Evolutionary conservation across 805 yeast genomes (phyloP).

Genomic region (Novakomyces olei): DNA sequence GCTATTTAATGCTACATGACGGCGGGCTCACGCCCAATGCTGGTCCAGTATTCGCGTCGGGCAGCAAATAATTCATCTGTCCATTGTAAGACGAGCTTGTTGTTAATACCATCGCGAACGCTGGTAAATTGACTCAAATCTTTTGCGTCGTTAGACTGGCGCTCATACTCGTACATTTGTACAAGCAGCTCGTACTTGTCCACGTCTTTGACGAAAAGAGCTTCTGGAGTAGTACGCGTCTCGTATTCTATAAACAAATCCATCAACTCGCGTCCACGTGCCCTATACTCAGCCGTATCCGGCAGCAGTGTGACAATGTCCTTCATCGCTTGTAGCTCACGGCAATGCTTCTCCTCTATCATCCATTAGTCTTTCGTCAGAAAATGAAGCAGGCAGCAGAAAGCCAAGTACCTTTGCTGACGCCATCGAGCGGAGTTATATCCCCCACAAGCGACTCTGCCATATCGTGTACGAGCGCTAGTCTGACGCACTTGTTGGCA

Average conservation of each 20-base stretch:
- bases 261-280: conserved; percentile 39
- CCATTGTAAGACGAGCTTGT: too few species aligned
- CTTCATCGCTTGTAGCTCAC: conserved; percentile 53
- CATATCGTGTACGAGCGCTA: conserved; percentile 78
- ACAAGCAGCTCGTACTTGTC: conserved; percentile 74
- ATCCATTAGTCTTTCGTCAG: neutral
- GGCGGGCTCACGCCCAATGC: too few species aligned
- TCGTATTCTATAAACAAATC: conserved; percentile 80
- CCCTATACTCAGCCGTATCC: conserved; percentile 39
- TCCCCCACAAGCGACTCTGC: conserved; percentile 92
- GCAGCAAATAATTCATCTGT: too few species aligned
- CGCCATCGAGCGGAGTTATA: conserved; percentile 60
- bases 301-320: conserved; percentile 38
- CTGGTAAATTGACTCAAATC: conserved; percentile 26
- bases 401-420: conserved; percentile 27
- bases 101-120: conserved; percentile 40
- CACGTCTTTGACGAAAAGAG: conserved; percentile 76
- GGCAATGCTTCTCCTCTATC: conserved; percentile 49
- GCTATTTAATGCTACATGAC: too few species aligned
- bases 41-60: too few species aligned
- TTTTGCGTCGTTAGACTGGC: conserved; percentile 30
- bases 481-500: conserved; percentile 42
- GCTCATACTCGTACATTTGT: conserved; percentile 42
- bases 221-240: conserved; percentile 57
- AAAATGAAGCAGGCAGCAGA: neutral